A percentile compares a stretch with the other conserved stretches of the same genome.
Conservation (phyloP, 2,329 filamentous ascomycete species). For the Talaromyces sp. region DNA sequence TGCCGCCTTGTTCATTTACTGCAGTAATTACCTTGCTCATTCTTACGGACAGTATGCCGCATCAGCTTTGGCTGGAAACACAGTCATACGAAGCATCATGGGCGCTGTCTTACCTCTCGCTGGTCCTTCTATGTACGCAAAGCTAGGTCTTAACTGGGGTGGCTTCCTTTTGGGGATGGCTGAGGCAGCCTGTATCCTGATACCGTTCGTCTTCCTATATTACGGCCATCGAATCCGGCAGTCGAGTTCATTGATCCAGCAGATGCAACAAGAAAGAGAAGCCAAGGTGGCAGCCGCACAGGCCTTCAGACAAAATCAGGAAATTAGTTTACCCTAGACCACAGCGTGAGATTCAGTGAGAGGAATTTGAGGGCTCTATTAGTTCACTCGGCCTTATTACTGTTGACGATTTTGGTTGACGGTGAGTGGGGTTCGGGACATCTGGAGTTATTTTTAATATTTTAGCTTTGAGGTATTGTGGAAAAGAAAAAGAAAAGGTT, state of each 20-base stretch:
- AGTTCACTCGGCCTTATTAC: too few relatives aligned
- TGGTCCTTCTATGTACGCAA: conserved; percentile 69
- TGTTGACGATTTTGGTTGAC: too few relatives aligned
- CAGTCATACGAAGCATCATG: conserved; percentile 68
- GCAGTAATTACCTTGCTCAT: conserved; percentile 73
- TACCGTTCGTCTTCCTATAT: conserved; percentile 73
- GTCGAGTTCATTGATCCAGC: conserved; percentile 53
- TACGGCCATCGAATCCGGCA: conserved; percentile 57
- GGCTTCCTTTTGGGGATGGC: conserved; percentile 72
- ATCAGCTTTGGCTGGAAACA: conserved; percentile 74
- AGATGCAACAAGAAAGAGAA: background rate
- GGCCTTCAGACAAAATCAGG: too few relatives aligned
- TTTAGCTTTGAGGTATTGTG: too few relatives aligned
- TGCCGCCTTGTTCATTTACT: conserved; percentile 75
- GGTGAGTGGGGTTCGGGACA: too few relatives aligned
- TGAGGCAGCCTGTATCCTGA: conserved; percentile 71
- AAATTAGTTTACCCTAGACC: too few relatives aligned
- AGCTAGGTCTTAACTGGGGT: conserved; percentile 73
- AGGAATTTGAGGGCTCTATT: too few relatives aligned
- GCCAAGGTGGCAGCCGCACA: background rate
- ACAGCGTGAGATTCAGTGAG: too few relatives aligned
- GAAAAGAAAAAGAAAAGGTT: too few relatives aligned
- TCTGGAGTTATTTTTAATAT: too few relatives aligned
- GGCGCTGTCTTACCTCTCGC: conserved; percentile 74
- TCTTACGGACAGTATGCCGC: conserved; percentile 79